Evolutionary conservation across 257 asterid genomes (phyloP), one percentile per base, ranked within the genome.

Genomic region (Ophiorrhiza pumila): DNA sequence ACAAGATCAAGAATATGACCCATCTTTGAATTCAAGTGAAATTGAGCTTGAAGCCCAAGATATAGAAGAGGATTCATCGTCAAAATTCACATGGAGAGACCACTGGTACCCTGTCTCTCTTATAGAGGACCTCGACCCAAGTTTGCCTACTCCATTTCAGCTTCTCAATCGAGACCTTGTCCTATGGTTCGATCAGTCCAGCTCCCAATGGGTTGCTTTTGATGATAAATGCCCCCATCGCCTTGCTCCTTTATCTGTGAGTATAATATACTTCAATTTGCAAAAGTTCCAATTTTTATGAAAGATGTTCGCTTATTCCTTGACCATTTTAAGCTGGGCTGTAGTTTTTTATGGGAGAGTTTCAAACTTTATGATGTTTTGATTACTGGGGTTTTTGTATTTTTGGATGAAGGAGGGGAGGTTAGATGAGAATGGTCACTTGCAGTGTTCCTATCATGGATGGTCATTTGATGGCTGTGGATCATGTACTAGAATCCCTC

Each of bases 21-120:
- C 76, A 5, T 29, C 52, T 3, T 4, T 46, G 42, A 56, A 31
- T 43, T 61, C 80, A 29, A 53, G 39, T 45, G 84, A 78, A 58
- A 43, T 79, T 65, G 76, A 64, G 27, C 70, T 79, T 57, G 82
- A 78, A 34, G 56, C 73, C 9, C 85, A 85, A 34, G 89, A 83
- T 58, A 72, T 69, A 22, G 90, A 79, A 76, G 89, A 91, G 18
- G 76, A 18, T 59, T 74, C 88, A 3, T 82, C 89, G 0, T 76
- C 86, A 2, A 91, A 90, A 49, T 95, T 95, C 76, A 86, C 93
- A 8, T 92, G 99, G 99, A 83, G 97, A 71, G 98, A 92, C 73
- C 96, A 92, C 50, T 94, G 99, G 99, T 94, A 94, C 79, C 98
- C 98, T 1, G 98, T 94, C 69, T 92, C 99, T 69, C 90, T 94